Base-by-base conservation (phyloP, 1,284 basidiomycete species). In the Inonotus obliquus region DNA sequence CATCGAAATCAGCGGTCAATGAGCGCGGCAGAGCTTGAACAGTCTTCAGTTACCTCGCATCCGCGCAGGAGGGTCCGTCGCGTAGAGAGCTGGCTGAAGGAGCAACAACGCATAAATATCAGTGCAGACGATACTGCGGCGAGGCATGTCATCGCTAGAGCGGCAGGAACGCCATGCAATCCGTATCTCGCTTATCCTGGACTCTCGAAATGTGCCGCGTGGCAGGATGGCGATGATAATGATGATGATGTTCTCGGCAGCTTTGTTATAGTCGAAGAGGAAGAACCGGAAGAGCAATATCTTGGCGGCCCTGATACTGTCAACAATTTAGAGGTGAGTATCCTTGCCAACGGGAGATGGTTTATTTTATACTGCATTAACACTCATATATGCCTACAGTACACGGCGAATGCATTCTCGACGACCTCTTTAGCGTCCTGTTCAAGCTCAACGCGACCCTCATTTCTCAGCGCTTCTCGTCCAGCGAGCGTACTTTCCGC, bases 181-280 rank as follows among this genome's bases (percentile, higher is more conserved):
- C 59, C 62, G 37, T 56, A 60, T 54, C 54, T 60, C 23, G 62
- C 58, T 13, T 63, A 63, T 57, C 62, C 62, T 9, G 48, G 45
- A 32, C 21, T 63, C 14, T 27, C 53, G 25, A 49, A 55, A 37
- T 35, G 25, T 39, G 23, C 57, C 21, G 14, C 38, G 32, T 52
- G 47, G 39, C 47, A 59, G 48, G 58, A 60, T 25, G 44, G 32
- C 41, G 49, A 57, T 35, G 54, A 54, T 23, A 54, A 60, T n/a
- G 59, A 60, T 17, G 51, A 48, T 35, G 41, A 37, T 25, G 38
- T 48, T 17, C 37, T 54, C 27, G 45, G 57, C 32, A 57, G 57
- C 39, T 60, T 57, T 38, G 59, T 60, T n/a, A 48, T 63, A 45
- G 59, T 60, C 2, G 59, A 63, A 25, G 59, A 57, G 23, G 59